A percentile compares a stretch with the other conserved stretches of the same genome.
phyloP scores from a whole-genome alignment of 306 rosid genomes.

The Corylus heterophylla region DNA sequence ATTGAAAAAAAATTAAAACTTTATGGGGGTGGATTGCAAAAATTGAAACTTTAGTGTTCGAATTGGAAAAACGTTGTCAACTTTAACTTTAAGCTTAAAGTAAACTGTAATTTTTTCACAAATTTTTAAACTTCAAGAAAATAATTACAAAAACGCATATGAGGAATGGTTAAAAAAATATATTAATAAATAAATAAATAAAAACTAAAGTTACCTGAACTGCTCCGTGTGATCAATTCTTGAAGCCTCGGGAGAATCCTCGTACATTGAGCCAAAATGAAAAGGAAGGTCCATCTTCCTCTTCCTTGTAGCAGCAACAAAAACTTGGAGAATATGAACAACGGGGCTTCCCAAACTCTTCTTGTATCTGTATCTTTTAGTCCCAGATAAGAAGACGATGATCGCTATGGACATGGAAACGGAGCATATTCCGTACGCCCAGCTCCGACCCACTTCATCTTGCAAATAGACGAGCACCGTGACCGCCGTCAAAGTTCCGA shows the following conservation, averaged over 20 bases:
- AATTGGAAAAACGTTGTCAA: no score
- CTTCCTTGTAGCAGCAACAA: slow-evolving; percentile 62
- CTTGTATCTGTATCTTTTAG: slow-evolving; percentile 66
- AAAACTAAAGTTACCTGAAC: slow-evolving; percentile 48
- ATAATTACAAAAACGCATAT: no score
- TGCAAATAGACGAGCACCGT: slow-evolving; percentile 91
- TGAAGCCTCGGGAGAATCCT: slow-evolving; percentile 62
- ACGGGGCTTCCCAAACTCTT: slow-evolving; percentile 81
- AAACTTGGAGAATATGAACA: slow-evolving; percentile 77
- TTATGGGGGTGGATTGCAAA: no score
- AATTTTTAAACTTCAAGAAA: no score
- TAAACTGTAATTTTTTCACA: no score
- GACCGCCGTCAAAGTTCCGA: slow-evolving; percentile 76
- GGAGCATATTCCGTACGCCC: slow-evolving; percentile 84
- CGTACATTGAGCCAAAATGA: slow-evolving; percentile 48
- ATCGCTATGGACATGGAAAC: slow-evolving; percentile 61
- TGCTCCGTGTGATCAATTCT: slow-evolving; percentile 67
- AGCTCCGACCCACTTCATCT: slow-evolving; percentile 79
- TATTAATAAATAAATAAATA: not conserved
- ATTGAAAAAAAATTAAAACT: no score
- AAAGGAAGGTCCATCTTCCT: slow-evolving; percentile 56
- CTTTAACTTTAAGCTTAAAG: accelerated
- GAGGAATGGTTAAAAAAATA: no score
- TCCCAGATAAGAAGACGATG: slow-evolving; percentile 55
- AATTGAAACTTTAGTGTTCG: no score